Evolutionary conservation across 108 stramenopile genomes (phyloP), one percentile per base, ranked within the genome.

Genomic region (Schizochytrium sp.): DNA sequence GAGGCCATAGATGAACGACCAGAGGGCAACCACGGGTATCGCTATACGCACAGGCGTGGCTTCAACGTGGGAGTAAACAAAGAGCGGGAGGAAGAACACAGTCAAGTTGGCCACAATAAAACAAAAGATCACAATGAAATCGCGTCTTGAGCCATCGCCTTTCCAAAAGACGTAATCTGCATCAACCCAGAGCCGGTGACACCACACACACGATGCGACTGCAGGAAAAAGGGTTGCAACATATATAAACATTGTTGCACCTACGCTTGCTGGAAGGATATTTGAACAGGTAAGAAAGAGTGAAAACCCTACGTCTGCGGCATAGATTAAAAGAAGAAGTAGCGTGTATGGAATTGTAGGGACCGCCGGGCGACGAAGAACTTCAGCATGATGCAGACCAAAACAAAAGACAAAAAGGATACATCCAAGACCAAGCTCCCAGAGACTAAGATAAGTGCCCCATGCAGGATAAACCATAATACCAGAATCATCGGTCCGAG

Each of bases 1-100:
- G 17, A 83, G 47, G 47, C 76, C 76, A 53, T 49, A 83, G 3
- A 83, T 10, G 47, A 83, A 83, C n/a, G 76, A 83, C 64, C 64
- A 69, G 3, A 69, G 28, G 0, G 64, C 64, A 44, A 69, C 15
- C 12, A 69, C 64, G 7, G 64, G 64, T 38, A 69, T 69, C 42
- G 64, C 64, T 44, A 69, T 38, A 15, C 7, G 12, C 12, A 38
- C 12, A 44, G 64, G 19, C 40, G 12, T 44, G 64, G 15, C 15
- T 2, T 44, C 64, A 3, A 13, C 28, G 12, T 10, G 10, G 64
- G 44, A 13, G 3, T 69, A 5, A 8, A 69, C 64, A 44, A 69
- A 10, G 1, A 38, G 64, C 19, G 64, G 64, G 42, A 69, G 42
- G 15, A 12, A 28, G 64, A 69, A 15, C 2, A 15, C 64, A 44